Evolutionary conservation across 1,284 basidiomycete genomes (phyloP), one percentile per base, ranked within the genome.

Genomic region (Heterobasidion irregulare): DNA sequence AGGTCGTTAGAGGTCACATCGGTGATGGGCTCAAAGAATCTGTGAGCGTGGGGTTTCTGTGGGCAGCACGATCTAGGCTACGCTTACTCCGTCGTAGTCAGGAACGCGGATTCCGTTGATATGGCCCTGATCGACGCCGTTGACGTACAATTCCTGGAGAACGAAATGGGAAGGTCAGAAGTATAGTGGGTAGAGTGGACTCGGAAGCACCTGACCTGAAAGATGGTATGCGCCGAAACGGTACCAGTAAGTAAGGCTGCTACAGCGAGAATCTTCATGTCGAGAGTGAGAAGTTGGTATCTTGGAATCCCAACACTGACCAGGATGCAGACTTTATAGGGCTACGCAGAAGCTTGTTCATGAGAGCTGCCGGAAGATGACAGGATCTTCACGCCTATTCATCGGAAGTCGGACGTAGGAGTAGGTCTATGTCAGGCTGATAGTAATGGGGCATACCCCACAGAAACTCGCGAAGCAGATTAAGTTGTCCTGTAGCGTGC

Each of bases 1-100:
- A 83, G 51, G 61, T 82, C 69, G 65, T 79, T 80, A 0, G 78
- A 80, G 5, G 72, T 78, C 5, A 80, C 76, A 59, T 80, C 75
- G 41, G 61, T 76, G 55, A 82, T 78, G 7, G 79, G 77, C 77
- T 81, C 53, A 8, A 15, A 18, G 10, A 8, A 9, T 10, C 3
- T 8, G 12, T 8, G 12, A 15, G 38, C 2, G 18, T 38, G 43
- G 13, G 46, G n/a, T 7, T 15, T 33, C 43, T 5, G 46, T 16
- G 16, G 50, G 12, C 9, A 36, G 50, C 19, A 13, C 15, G 18
- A 33, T 18, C n/a, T 16, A n/a, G 35, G 8, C 66, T 44, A 13
- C 26, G 26, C 75, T 13, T 63, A 79, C 77, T 6, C 77, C 77
- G 59, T 80, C 75, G 60, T 77, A 79, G 56, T 69, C 69, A 16